A percentile compares a stretch with the other conserved stretches of the same genome.
These are phyloP conservation scores for Pythium periplocum DNA, from an alignment of 352 stramenopile species.

Conservation along the genomic window DNA sequence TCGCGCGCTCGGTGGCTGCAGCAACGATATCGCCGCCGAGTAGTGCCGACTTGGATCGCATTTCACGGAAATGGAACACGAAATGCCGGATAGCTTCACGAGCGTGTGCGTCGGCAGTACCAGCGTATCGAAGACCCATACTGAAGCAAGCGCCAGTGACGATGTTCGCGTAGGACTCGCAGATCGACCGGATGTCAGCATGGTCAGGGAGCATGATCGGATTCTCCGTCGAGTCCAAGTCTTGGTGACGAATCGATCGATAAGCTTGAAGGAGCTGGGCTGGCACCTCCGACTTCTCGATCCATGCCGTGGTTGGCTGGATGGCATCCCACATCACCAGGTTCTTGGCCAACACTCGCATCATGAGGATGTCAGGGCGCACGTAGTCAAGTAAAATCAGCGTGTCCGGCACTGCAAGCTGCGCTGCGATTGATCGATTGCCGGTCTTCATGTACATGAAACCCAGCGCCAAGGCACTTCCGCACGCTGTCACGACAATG, in stretches of 20 bases:
- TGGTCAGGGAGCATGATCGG: conserved; percentile 18
- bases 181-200: conserved; percentile 86
- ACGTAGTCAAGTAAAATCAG: conserved; percentile 95
- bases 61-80: conserved; percentile 71
- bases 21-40: conserved; percentile 40
- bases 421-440: conserved; percentile 78
- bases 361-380: conserved; percentile 93
- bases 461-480: conserved; percentile 90
- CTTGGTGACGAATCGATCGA: conserved; percentile 16
- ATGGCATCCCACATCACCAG: conserved; percentile 95
- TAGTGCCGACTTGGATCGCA: conserved; percentile 45
- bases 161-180: conserved; percentile 94
- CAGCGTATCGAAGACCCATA: conserved; percentile 93
- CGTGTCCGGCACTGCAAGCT: conserved; percentile 91
- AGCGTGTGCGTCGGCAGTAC: conserved; percentile 63
- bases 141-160: conserved; percentile 93
- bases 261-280: conserved; percentile 49
- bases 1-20: conserved; percentile 69
- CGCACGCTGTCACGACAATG: conserved; percentile 92
- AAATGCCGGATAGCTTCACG: conserved; percentile 56
- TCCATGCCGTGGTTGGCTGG: conserved; percentile 86
- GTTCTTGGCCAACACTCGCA: conserved; percentile 91
- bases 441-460: conserved; percentile 96
- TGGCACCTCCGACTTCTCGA: conserved; percentile 72
- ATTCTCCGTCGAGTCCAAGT: conserved; percentile 3